A percentile compares a stretch with the other conserved stretches of the same genome.
Evolutionary conservation across 2,329 filamentous ascomycete genomes (phyloP).

Genomic region (Penicillium oxalicum): DNA sequence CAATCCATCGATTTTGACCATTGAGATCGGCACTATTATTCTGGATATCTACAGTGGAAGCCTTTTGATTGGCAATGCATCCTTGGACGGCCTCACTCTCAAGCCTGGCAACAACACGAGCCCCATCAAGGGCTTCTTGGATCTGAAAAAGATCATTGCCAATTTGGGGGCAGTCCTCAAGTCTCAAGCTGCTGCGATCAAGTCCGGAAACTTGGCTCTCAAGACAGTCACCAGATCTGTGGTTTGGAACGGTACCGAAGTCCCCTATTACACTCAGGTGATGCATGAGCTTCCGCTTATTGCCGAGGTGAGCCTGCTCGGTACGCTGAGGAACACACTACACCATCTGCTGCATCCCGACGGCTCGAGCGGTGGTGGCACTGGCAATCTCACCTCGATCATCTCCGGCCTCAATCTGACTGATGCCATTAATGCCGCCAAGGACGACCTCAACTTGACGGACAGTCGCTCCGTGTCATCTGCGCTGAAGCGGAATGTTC

Average conservation of each 20-base stretch:
- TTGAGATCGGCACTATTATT: conserved; percentile 52
- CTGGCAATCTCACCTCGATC: conserved; percentile 11
- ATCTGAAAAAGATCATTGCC: conserved; percentile 37
- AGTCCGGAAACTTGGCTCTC: conserved; percentile 24
- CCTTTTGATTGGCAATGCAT: conserved; percentile 45
- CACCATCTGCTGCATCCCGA: conserved; percentile 10
- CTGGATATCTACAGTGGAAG: conserved; percentile 47
- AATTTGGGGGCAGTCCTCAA: conserved; percentile 24
- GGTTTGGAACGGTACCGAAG: conserved; percentile 24
- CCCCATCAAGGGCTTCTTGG: conserved; percentile 44
- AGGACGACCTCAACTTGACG: not conserved
- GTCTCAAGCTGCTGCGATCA: conserved; percentile 21
- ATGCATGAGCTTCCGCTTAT: conserved; percentile 28
- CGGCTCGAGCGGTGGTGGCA: conserved; percentile 5
- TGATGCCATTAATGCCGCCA: conserved; percentile 5
- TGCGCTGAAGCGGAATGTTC: conserved; percentile 12
- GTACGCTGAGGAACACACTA: conserved; percentile 28
- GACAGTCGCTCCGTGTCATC: conserved; percentile 2
- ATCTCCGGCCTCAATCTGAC: conserved; percentile 4
- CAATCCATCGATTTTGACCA: conserved; percentile 52
- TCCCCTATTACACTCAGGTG: conserved; percentile 32
- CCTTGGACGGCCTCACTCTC: conserved; percentile 47
- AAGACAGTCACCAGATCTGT: conserved; percentile 25
- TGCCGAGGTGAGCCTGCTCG: conserved; percentile 24
- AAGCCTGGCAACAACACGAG: conserved; percentile 49